Evolutionary conservation across 495 filamentous ascomycete species (phyloP).

Genomic region (Aspergillus incahuasiensis): DNA sequence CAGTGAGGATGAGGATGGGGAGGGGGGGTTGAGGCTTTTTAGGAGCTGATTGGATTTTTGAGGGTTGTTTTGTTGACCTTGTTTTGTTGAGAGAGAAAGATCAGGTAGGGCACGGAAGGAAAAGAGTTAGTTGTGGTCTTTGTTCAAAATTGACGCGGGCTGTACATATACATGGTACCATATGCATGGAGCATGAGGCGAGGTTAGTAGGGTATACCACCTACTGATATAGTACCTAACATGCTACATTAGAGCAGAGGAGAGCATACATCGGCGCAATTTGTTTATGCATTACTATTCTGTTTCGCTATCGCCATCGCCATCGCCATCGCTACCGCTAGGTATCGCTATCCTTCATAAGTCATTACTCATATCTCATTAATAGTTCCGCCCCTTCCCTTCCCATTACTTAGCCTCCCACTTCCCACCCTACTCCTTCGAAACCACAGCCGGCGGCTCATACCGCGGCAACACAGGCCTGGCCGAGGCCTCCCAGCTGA

Average conservation of each 20-base stretch:
- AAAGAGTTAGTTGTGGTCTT: neutral
- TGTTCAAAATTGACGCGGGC: neutral
- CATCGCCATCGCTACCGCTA: too few species aligned
- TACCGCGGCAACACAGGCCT: constrained; percentile 19
- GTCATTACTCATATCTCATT: neutral
- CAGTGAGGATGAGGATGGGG: constrained; percentile 46
- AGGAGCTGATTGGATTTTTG: constrained; percentile 34
- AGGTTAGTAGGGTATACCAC: neutral
- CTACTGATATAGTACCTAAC: too few species aligned
- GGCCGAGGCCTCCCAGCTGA: constrained; percentile 19
- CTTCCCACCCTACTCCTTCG: neutral
- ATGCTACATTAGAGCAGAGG: too few species aligned
- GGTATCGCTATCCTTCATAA: neutral
- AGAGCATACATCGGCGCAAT: too few species aligned
- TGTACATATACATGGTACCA: neutral
- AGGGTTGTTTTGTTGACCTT: too few species aligned
- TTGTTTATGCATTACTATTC: too few species aligned
- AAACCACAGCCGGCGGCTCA: constrained; percentile 5
- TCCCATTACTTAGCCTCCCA: neutral
- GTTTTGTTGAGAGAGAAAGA: too few species aligned
- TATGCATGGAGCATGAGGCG: too few species aligned
- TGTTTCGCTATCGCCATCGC: too few species aligned
- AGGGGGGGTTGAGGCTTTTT: constrained; percentile 73
- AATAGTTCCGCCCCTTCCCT: neutral
- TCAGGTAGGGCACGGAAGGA: too few species aligned